A percentile compares a stretch with the other conserved stretches of the same genome.
These are phyloP conservation scores for Colletotrichum liriopes DNA, from an alignment of 2,329 filamentous ascomycete species.

Conservation along the genomic window DNA sequence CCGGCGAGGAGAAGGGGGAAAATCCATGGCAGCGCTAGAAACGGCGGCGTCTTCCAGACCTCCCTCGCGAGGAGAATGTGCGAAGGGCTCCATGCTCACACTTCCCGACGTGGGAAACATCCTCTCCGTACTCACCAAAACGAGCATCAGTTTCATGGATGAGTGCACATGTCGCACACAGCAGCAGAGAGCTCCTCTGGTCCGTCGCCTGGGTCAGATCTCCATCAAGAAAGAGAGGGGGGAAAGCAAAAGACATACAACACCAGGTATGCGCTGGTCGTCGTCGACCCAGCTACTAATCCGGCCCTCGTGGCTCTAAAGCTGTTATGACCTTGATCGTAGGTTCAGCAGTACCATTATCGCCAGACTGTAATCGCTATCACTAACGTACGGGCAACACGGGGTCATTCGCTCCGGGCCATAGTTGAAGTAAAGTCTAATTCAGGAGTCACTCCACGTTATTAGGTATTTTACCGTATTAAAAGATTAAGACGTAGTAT, in stretches of 20 bases:
- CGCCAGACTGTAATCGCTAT: too few species aligned
- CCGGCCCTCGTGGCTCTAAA: slow-evolving; percentile 1
- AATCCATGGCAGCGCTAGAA: too few species aligned
- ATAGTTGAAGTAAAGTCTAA: neutral
- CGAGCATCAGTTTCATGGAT: neutral
- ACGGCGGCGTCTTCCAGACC: neutral
- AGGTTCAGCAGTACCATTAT: too few species aligned
- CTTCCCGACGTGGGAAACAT: too few species aligned
- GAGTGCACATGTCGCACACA: neutral
- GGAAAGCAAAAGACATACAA: slow-evolving; percentile 5
- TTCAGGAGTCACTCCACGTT: neutral
- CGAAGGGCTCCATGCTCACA: too few species aligned
- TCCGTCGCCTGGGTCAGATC: neutral
- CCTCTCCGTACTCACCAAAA: too few species aligned
- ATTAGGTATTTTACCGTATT: neutral
- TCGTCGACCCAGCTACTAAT: slow-evolving; percentile 10
- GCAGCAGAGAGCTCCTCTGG: neutral
- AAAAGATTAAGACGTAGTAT: neutral
- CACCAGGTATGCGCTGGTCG: slow-evolving; percentile 27
- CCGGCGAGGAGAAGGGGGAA: too few species aligned
- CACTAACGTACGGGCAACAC: too few species aligned
- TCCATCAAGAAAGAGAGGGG: neutral
- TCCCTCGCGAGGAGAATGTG: neutral
- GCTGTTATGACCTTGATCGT: too few species aligned
- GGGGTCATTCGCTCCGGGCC: neutral